These are phyloP conservation scores for Alternaria conjuncta DNA, from an alignment of 2,329 filamentous ascomycete genomes.

Conservation along the genomic window DNA sequence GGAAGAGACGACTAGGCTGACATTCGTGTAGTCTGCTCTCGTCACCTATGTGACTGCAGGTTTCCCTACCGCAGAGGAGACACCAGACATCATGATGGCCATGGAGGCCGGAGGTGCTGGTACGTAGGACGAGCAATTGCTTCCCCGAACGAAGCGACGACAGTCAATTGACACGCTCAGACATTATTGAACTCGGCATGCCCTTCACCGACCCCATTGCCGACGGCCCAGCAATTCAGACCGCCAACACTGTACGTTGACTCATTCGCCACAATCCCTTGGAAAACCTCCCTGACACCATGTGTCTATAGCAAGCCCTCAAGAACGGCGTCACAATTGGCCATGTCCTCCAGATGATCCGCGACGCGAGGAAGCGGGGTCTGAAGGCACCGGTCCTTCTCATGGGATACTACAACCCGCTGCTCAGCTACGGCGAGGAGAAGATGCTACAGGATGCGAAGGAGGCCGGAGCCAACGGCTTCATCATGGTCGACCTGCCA, in stretches of 20 bases:
- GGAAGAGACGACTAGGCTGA: slow-evolving; percentile 10
- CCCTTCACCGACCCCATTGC: slow-evolving; percentile 99
- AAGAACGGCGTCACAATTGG: slow-evolving; percentile 86
- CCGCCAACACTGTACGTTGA: slow-evolving; percentile 77
- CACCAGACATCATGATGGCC: slow-evolving; percentile 81
- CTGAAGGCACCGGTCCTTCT: slow-evolving; percentile 83
- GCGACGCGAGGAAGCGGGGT: slow-evolving; percentile 76
- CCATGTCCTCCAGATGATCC: slow-evolving; percentile 81
- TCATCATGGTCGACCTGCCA: slow-evolving; percentile 94
- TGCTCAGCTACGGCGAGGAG: slow-evolving; percentile 94
- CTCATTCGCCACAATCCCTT: slow-evolving; percentile 27
- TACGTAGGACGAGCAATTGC: slow-evolving; percentile 51
- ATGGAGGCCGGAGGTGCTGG: slow-evolving; percentile 93
- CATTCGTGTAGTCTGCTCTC: slow-evolving; percentile 70
- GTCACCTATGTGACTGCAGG: slow-evolving; percentile 97
- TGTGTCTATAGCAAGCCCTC: slow-evolving; percentile 66
- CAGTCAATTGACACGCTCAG: slow-evolving; percentile 54
- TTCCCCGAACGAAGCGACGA: background rate
- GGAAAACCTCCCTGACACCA: slow-evolving; percentile 20
- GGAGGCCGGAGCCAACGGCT: slow-evolving; percentile 87
- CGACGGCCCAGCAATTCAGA: slow-evolving; percentile 96
- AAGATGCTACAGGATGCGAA: slow-evolving; percentile 83
- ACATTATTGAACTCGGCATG: slow-evolving; percentile 93
- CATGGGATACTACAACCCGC: slow-evolving; percentile 99
- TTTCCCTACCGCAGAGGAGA: slow-evolving; percentile 82